These are phyloP conservation scores for Nepenthes gracilis DNA, from an alignment of 148 eudicot species.

Conservation along the genomic window DNA sequence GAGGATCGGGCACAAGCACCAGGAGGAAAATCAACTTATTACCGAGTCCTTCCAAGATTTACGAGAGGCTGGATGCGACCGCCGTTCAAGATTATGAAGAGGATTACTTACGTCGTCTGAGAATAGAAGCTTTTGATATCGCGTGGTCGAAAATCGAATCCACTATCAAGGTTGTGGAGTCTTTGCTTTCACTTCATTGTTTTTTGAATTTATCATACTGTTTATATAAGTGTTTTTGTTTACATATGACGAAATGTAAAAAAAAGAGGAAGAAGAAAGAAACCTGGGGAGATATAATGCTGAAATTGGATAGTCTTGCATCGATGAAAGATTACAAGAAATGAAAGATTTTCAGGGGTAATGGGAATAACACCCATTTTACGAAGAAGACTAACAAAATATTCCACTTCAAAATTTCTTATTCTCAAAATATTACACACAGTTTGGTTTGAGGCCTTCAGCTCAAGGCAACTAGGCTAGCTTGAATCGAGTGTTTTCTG, in stretches of 20 bases:
- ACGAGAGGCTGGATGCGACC: conserved; percentile 7
- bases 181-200: background rate
- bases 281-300: no score
- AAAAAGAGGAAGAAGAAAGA: background rate
- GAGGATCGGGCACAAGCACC: conserved; percentile 7
- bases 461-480: no score
- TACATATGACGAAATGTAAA: background rate
- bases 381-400: no score
- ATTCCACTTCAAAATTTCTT: no score
- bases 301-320: no score
- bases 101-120: conserved; percentile 6
- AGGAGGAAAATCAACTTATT: conserved; percentile 35
- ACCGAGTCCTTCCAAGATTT: background rate
- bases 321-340: no score
- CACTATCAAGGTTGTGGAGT: conserved; percentile 34
- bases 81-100: conserved; percentile 7
- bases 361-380: no score
- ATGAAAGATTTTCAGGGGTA: no score
- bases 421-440: no score
- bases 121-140: conserved; percentile 13
- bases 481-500: no score
- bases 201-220: background rate
- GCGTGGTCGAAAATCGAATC: conserved; percentile 32
- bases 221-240: background rate
- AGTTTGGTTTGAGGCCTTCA: no score